Conservation (phyloP, 768 basidiomycete genomes). For the Dacryopinax spathularia region DNA sequence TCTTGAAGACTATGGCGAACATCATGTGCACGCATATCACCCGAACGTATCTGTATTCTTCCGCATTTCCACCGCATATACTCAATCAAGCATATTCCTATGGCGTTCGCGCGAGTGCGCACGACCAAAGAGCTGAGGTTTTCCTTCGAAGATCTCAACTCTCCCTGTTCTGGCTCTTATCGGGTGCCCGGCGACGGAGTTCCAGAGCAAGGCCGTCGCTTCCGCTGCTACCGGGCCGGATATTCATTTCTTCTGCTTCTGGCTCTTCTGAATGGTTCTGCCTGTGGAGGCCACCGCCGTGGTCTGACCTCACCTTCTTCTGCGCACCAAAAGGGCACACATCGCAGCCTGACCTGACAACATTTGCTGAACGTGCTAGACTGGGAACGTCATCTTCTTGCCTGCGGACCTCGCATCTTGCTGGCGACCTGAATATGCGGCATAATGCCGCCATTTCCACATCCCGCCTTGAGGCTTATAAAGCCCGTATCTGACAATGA, state of each 20-base stretch:
- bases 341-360: neutral
- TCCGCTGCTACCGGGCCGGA: too few relatives aligned
- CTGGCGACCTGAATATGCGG: neutral
- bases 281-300: neutral
- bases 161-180: too few relatives aligned
- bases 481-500: neutral
- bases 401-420: neutral
- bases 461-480: neutral
- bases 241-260: neutral
- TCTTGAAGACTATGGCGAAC: too few relatives aligned
- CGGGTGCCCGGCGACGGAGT: too few relatives aligned
- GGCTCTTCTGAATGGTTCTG: neutral
- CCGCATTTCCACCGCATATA: too few relatives aligned
- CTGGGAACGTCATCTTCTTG: neutral
- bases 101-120: too few relatives aligned
- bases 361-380: neutral
- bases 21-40: too few relatives aligned
- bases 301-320: neutral
- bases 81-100: neutral
- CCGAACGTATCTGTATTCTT: too few relatives aligned
- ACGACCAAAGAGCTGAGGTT: too few relatives aligned
- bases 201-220: too few relatives aligned
- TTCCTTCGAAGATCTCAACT: neutral
- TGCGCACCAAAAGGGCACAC: neutral
- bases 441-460: neutral